Evolutionary conservation across 225 moss, liverwort and hornwort genomes (phyloP).

Genomic region (Pleurozium schreberi): DNA sequence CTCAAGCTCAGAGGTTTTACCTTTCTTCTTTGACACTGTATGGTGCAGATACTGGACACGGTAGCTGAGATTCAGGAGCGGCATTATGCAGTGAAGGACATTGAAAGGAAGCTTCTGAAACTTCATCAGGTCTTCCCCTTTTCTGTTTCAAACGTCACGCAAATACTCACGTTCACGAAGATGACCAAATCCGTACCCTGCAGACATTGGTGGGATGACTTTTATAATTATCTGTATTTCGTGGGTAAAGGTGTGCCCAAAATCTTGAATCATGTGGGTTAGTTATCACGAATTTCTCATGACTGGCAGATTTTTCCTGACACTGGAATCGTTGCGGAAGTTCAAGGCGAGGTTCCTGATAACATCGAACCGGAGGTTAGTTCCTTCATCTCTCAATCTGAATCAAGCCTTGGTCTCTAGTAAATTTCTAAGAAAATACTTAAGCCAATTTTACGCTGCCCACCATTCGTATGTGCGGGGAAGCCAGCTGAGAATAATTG

Average conservation of each 20-base stretch:
- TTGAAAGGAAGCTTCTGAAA: conserved; percentile 52
- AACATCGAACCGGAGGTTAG: conserved; percentile 43
- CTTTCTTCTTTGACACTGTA: neutral
- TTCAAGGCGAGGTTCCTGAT: conserved; percentile 40
- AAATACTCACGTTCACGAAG: too few species aligned
- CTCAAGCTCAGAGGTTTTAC: neutral
- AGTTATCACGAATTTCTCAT: neutral
- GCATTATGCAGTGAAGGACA: conserved; percentile 37
- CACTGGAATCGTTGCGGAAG: conserved; percentile 47
- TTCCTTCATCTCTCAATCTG: neutral
- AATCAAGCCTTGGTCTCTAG: neutral
- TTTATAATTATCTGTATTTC: neutral
- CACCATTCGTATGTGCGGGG: neutral
- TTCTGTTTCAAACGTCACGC: neutral
- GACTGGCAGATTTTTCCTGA: conserved; percentile 37
- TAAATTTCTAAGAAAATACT: neutral
- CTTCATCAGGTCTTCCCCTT: conserved; percentile 41
- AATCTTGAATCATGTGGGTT: neutral
- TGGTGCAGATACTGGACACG: conserved; percentile 38
- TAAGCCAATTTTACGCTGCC: neutral
- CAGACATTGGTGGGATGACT: neutral
- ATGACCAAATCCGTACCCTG: neutral
- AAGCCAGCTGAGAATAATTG: too few species aligned
- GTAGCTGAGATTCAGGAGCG: conserved; percentile 17
- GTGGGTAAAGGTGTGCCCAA: neutral